Percentiles rank a stretch among this genome's conserved stretches.
These are phyloP conservation scores for Linum usitatissimum DNA, from an alignment of 345 rosid genomes.

Conservation along the genomic window DNA sequence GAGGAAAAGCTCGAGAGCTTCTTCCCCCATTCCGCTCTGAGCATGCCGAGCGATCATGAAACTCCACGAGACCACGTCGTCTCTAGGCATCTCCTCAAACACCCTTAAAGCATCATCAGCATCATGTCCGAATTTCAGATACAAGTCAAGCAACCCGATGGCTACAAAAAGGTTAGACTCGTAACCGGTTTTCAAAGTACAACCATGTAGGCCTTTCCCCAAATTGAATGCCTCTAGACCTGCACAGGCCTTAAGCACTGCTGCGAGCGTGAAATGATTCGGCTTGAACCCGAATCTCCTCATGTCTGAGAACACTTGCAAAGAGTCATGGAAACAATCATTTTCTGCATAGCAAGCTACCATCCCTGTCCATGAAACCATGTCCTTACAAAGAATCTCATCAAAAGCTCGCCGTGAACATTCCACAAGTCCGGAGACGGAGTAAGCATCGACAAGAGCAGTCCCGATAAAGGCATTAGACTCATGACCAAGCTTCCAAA, in stretches of 20 bases:
- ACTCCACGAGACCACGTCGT: conserved; percentile 79
- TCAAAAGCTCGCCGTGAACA: conserved; percentile 50
- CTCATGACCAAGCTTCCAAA: conserved; percentile 57
- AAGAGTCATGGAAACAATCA: conserved; percentile 39
- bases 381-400: conserved; percentile 49
- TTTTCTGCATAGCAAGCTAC: conserved; percentile 65
- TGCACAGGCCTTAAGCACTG: conserved; percentile 62
- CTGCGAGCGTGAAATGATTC: conserved; percentile 46
- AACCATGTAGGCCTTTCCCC: conserved; percentile 64
- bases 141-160: conserved; percentile 65
- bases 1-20: conserved; percentile 50
- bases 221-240: conserved; percentile 37
- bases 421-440: conserved; percentile 41
- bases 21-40: conserved; percentile 37
- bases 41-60: conserved; percentile 76
- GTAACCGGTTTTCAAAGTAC: conserved; percentile 43
- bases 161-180: conserved; percentile 48
- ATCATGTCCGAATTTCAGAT: conserved; percentile 35
- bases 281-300: conserved; percentile 53
- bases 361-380: conserved; percentile 86
- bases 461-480: conserved; percentile 66
- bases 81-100: conserved; percentile 66
- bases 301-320: conserved; percentile 44
- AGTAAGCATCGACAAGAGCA: conserved; percentile 61
- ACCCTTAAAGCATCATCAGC: conserved; percentile 38